Evolutionary conservation across 148 eudicot genomes (phyloP).

Genomic region (Amaranthus cruentus): DNA sequence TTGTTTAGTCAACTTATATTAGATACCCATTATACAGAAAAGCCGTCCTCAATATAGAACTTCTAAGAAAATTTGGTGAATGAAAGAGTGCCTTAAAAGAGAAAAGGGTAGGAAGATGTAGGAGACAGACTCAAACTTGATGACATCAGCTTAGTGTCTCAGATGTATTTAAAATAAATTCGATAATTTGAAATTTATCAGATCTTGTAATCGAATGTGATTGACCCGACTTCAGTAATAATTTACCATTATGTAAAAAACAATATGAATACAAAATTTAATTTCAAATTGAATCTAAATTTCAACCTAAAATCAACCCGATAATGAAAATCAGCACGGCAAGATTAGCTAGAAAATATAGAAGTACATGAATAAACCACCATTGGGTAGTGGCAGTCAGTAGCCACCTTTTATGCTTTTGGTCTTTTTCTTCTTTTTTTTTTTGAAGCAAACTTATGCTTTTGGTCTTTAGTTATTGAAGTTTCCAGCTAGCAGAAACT

Average conservation of each 20-base stretch:
- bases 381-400: background rate
- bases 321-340: too few relatives aligned
- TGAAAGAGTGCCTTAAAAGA: conserved; percentile 25
- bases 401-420: conserved; percentile 1
- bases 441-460: background rate
- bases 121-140: conserved; percentile 25
- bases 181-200: too few relatives aligned
- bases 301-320: too few relatives aligned
- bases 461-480: conserved; percentile 12
- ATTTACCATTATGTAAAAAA: background rate
- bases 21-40: background rate
- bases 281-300: too few relatives aligned
- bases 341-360: too few relatives aligned
- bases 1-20: too few relatives aligned
- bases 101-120: conserved; percentile 9
- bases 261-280: conserved; percentile 1
- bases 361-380: too few relatives aligned
- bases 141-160: conserved; percentile 5
- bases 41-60: background rate
- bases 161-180: background rate
- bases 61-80: background rate
- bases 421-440: background rate
- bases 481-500: conserved; percentile 3
- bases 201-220: too few relatives aligned
- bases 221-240: too few relatives aligned